phyloP scores from a whole-genome alignment of 306 rosid genomes.

The Castanea crenata region DNA sequence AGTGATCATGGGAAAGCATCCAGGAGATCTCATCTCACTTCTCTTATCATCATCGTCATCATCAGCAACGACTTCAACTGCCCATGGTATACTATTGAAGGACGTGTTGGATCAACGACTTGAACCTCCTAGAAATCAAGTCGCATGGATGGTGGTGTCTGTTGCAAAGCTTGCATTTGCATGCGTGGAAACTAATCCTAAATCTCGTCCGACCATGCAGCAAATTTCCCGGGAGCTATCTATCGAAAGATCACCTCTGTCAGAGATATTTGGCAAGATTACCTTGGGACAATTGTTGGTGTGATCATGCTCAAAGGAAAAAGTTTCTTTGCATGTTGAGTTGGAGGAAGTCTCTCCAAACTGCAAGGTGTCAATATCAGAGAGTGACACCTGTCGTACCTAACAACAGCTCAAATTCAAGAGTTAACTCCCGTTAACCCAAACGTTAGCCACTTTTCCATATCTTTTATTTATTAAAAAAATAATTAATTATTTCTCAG shows the following conservation, averaged over 20 bases:
- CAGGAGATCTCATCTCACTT: slow-evolving; percentile 19
- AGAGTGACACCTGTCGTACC: too few relatives aligned
- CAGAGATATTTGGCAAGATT: too few relatives aligned
- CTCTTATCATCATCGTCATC: neutral
- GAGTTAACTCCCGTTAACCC: too few relatives aligned
- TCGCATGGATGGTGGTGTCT: neutral
- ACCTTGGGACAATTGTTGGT: too few relatives aligned
- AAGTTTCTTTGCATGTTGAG: too few relatives aligned
- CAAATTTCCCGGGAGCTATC: slow-evolving; percentile 6
- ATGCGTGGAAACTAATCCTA: slow-evolving; percentile 18
- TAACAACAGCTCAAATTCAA: too few relatives aligned
- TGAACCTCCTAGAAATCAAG: neutral
- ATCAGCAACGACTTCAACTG: neutral
- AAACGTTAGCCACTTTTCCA: too few relatives aligned
- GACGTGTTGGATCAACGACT: slow-evolving; percentile 23
- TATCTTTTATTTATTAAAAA: too few relatives aligned
- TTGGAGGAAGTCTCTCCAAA: too few relatives aligned
- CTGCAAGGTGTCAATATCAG: too few relatives aligned
- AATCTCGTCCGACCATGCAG: slow-evolving; percentile 27
- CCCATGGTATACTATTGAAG: slow-evolving; percentile 1
- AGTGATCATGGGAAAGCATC: slow-evolving; percentile 30
- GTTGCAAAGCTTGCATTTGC: slow-evolving; percentile 21
- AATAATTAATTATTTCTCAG: too few relatives aligned
- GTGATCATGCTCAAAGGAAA: too few relatives aligned
- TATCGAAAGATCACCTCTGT: neutral